These are phyloP conservation scores for Scedosporium apiospermum DNA, from an alignment of 2,329 filamentous ascomycete species.

Conservation along the genomic window DNA sequence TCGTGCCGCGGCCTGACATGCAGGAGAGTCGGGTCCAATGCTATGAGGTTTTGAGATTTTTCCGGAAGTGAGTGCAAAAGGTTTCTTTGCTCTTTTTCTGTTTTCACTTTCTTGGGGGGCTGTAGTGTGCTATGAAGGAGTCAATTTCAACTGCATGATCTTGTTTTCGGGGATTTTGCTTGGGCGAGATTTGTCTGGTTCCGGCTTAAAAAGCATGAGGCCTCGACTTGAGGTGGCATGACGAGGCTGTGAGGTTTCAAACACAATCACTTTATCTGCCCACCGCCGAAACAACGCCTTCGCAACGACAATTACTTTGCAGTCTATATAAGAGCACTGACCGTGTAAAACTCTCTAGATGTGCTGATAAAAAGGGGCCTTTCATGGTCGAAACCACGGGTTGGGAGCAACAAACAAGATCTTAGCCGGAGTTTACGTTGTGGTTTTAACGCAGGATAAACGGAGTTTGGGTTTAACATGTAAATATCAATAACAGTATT, in stretches of 20 bases:
- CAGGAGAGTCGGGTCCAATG: conserved; percentile 41
- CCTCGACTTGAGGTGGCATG: neutral
- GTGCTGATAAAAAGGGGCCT: conserved; percentile 43
- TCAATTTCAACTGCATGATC: neutral
- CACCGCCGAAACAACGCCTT: neutral
- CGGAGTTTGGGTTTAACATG: neutral
- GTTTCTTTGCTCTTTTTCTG: neutral
- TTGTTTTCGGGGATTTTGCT: no score
- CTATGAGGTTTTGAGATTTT: conserved; percentile 48
- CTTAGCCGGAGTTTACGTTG: neutral
- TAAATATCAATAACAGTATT: neutral
- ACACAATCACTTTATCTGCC: neutral
- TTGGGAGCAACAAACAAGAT: neutral
- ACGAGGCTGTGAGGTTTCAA: neutral
- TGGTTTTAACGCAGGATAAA: neutral
- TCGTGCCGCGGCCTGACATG: conserved; percentile 37
- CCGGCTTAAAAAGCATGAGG: neutral
- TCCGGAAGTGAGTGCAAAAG: conserved; percentile 42
- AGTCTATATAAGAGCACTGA: neutral
- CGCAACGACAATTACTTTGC: neutral
- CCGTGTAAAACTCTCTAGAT: conserved; percentile 29
- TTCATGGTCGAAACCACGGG: conserved; percentile 52
- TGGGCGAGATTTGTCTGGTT: neutral
- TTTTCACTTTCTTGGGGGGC: neutral
- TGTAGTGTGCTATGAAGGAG: neutral